These are phyloP conservation scores for Candida sakaeoensis DNA, from an alignment of 805 yeast genomes.

Conservation along the genomic window DNA sequence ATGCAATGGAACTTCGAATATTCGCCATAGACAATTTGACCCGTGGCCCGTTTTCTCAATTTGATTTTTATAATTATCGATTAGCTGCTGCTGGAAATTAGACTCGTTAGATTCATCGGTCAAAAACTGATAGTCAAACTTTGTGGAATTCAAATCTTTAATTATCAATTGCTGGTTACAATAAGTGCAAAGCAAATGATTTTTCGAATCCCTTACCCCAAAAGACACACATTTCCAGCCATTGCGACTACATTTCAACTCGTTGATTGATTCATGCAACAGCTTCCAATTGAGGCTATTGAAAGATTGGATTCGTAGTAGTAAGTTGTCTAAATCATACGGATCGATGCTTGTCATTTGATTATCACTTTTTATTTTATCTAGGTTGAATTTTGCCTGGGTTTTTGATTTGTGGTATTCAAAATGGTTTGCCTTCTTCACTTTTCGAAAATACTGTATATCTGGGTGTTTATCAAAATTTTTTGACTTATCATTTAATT, in stretches of 20 bases:
- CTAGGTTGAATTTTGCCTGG: constrained; percentile 10
- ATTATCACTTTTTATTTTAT: constrained; percentile 12
- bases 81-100: constrained; percentile 22
- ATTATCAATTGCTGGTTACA: constrained; percentile 29
- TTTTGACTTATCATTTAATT: neutral
- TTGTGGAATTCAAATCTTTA: constrained; percentile 16
- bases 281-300: constrained; percentile 45
- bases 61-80: constrained; percentile 22
- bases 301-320: constrained; percentile 42
- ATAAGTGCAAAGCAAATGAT: constrained; percentile 30
- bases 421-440: constrained; percentile 35
- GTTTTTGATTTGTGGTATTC: constrained; percentile 31
- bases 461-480: constrained; percentile 27
- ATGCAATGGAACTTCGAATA: constrained; percentile 29
- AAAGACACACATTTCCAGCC: constrained; percentile 51
- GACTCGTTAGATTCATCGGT: constrained; percentile 10
- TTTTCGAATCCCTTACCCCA: constrained; percentile 20
- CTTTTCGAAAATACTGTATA: constrained; percentile 33
- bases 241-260: constrained; percentile 45
- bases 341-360: constrained; percentile 32
- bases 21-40: constrained; percentile 34
- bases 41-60: constrained; percentile 25
- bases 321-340: constrained; percentile 28
- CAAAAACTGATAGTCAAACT: constrained; percentile 6
- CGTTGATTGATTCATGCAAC: constrained; percentile 26